Evolutionary conservation across 192 early-diverging fungal species (phyloP), one percentile per base, ranked within the genome.

Genomic region (Lobosporangium transversale): DNA sequence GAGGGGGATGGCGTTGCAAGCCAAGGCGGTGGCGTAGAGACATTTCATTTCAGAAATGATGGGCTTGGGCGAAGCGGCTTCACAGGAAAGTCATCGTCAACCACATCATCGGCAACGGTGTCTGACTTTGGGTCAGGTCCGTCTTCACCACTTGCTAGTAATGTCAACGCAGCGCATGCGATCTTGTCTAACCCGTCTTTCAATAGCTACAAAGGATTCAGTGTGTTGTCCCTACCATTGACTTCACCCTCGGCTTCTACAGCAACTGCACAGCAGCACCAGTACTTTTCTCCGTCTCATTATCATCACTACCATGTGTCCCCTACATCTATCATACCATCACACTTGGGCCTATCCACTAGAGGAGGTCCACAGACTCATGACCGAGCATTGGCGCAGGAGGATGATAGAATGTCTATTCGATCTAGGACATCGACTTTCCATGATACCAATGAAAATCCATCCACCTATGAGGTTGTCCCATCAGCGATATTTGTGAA

Each of bases 91-190:
- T 23, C 73, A 3, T 60, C 73, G 8, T 76, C 73, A 14, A 76
- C 73, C 0, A 67, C 73, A 10, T 76, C 73, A 1, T 76, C 73
- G 12, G 36, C 73, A 21, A 58, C 31, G 5, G 59, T 30, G 3
- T 76, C 73, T 6, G 73, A 76, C 14, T 62, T 76, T 58, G 73
- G 64, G 5, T 76, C 73, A 53, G 65, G 64, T 20, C 73, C 73
- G 2, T 76, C 73, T 0, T 76, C 73, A 0, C 73, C 73, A 0
- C 29, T 62, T 17, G 37, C 63, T 3, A 32, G 33, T n/a, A 76
- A 62, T 29, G 48, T 76, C 11, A 66, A 26, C 4, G 31, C 53
- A 7, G 47, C 53, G 9, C 51, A 76, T 17, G 59, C 73, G 2
- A 76, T 76, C 21, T 36, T 76, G 36, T 76, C 65, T 21, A 61